phyloP scores from a whole-genome alignment of 2,329 filamentous ascomycete genomes.

The Pyricularia pennisetigena region DNA sequence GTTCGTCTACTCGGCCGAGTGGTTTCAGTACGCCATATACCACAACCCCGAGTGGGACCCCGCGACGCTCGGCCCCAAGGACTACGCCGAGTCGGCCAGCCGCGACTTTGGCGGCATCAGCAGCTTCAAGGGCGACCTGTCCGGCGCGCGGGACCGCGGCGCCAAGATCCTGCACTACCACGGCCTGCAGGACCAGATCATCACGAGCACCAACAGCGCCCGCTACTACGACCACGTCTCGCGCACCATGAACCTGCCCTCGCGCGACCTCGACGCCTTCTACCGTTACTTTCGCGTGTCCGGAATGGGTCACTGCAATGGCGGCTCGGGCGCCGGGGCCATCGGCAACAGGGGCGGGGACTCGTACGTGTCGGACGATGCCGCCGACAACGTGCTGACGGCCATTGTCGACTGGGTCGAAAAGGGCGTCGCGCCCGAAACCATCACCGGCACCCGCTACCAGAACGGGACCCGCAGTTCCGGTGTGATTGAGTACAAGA shows the following conservation, averaged over 20 bases:
- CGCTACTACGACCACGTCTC: constrained; percentile 22
- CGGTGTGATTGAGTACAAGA: constrained; percentile 6
- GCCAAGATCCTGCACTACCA: constrained; percentile 36
- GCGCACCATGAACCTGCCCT: constrained; percentile 13
- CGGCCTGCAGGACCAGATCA: constrained; percentile 29
- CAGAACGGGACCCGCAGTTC: constrained; percentile 1
- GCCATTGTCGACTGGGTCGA: constrained; percentile 38
- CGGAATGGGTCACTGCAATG: constrained; percentile 40
- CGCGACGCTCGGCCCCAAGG: constrained; percentile 18
- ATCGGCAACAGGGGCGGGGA: constrained; percentile 15
- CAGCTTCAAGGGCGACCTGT: constrained; percentile 25
- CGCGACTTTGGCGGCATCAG: constrained; percentile 11
- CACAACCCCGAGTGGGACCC: constrained; percentile 27
- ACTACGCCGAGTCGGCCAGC: constrained; percentile 21
- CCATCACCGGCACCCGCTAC: constrained; percentile 10
- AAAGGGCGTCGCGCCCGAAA: constrained; percentile 28
- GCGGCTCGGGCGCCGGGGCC: constrained; percentile 28
- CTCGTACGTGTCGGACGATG: constrained; percentile 14
- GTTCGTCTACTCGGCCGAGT: constrained; percentile 33
- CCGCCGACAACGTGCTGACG: constrained; percentile 30
- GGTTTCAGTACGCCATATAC: constrained; percentile 37
- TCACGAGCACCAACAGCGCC: constrained; percentile 23
- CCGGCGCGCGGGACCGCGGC: constrained; percentile 26
- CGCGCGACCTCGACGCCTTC: constrained; percentile 31
- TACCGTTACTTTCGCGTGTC: constrained; percentile 44